Conservation (phyloP, 305 asterid species). For the Plantago coronopus region DNA sequence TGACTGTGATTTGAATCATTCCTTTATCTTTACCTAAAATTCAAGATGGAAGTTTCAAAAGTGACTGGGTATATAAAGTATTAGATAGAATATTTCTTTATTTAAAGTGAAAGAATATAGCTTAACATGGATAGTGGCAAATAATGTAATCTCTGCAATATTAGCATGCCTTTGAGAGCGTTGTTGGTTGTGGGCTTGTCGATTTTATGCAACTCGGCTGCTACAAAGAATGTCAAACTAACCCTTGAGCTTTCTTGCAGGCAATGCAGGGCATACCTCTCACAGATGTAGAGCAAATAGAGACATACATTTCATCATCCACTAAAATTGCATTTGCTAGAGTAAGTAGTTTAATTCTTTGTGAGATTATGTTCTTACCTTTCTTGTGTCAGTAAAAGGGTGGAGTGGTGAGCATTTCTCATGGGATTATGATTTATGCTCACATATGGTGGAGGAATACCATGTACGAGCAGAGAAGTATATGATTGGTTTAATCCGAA, state of each 20-base stretch:
- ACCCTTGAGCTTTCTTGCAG: slow-evolving; percentile 43
- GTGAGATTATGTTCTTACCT: neutral
- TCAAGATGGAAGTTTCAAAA: neutral
- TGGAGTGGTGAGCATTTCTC: neutral
- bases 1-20: neutral
- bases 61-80: slow-evolving; percentile 17
- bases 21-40: slow-evolving; percentile 6
- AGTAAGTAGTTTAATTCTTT: slow-evolving; percentile 46
- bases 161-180: slow-evolving; percentile 9
- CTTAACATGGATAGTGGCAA: slow-evolving; percentile 8
- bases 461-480: neutral
- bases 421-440: neutral
- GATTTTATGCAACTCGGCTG: slow-evolving; percentile 1
- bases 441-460: neutral
- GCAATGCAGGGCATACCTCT: slow-evolving; percentile 52
- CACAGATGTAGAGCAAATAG: slow-evolving; percentile 85
- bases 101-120: slow-evolving; percentile 12
- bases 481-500: too few relatives aligned
- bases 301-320: slow-evolving; percentile 76
- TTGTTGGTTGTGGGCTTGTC: slow-evolving; percentile 6
- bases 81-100: neutral
- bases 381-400: neutral
- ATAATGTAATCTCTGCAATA: neutral
- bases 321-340: slow-evolving; percentile 73
- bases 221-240: slow-evolving; percentile 17